Percentiles rank a stretch among this genome's conserved stretches.
These are phyloP conservation scores for Solanum sejunctum DNA, from an alignment of 257 asterid genomes.

Conservation along the genomic window DNA sequence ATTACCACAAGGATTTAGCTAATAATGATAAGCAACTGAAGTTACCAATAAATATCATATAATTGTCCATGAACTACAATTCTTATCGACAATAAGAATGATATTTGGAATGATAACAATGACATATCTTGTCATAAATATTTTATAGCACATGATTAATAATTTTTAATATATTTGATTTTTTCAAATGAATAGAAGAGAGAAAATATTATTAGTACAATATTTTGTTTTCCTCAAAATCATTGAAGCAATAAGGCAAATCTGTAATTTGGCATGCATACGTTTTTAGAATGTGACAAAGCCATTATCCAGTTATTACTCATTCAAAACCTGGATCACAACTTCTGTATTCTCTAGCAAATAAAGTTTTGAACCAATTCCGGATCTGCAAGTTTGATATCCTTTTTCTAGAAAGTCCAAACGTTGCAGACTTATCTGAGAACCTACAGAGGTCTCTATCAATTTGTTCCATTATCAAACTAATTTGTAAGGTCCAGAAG, in stretches of 20 bases:
- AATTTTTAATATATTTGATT: neutral
- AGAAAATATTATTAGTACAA: neutral
- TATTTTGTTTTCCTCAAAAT: neutral
- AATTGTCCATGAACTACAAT: neutral
- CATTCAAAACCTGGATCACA: neutral
- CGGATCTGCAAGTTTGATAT: neutral
- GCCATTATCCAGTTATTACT: neutral
- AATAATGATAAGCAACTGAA: neutral
- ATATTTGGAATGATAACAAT: neutral
- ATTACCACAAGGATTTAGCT: conserved; percentile 2
- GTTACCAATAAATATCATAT: neutral
- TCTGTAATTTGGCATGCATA: neutral
- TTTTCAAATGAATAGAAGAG: neutral
- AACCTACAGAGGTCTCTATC: neutral
- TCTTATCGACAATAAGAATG: neutral
- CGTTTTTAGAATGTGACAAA: neutral
- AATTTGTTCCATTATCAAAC: neutral
- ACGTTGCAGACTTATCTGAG: neutral
- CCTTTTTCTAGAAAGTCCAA: neutral
- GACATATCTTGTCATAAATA: neutral
- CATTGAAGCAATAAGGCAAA: neutral
- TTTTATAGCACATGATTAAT: neutral
- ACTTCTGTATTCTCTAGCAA: neutral
- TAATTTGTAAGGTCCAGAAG: neutral
- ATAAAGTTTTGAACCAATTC: neutral